Evolutionary conservation across 1,139 yeast species (phyloP).

Genomic region (Pichia sp.): DNA sequence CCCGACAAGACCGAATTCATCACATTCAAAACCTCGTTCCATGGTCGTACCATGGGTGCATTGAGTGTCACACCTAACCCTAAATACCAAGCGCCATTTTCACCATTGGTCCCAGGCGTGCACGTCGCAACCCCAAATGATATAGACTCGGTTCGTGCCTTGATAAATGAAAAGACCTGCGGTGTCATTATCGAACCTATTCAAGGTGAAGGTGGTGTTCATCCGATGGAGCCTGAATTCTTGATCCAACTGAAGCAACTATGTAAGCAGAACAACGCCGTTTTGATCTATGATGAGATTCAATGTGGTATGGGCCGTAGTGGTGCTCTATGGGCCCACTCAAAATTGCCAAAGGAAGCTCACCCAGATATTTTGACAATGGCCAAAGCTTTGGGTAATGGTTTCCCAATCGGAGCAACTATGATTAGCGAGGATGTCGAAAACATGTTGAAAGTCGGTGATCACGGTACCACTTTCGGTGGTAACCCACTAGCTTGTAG

Average conservation of each 20-base stretch:
- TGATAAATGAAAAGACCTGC: slow-evolving; percentile 71
- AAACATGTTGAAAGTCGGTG: slow-evolving; percentile 72
- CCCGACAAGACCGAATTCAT: slow-evolving; percentile 68
- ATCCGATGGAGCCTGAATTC: slow-evolving; percentile 60
- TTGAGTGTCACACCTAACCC: slow-evolving; percentile 87
- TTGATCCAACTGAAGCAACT: slow-evolving; percentile 59
- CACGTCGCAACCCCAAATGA: slow-evolving; percentile 58
- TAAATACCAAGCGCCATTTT: slow-evolving; percentile 86
- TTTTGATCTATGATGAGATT: slow-evolving; percentile 88
- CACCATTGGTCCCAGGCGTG: slow-evolving; percentile 86
- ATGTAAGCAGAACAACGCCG: slow-evolving; percentile 66
- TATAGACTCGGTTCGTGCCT: slow-evolving; percentile 50
- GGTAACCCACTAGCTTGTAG: slow-evolving; percentile 92
- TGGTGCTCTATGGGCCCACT: slow-evolving; percentile 92
- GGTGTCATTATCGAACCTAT: slow-evolving; percentile 95
- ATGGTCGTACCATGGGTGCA: slow-evolving; percentile 94
- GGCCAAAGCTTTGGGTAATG: slow-evolving; percentile 96
- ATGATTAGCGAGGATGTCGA: slow-evolving; percentile 80
- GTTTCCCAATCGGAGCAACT: slow-evolving; percentile 96
- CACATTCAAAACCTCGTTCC: slow-evolving; percentile 85
- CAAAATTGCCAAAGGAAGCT: slow-evolving; percentile 63
- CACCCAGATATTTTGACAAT: slow-evolving; percentile 92
- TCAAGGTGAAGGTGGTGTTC: slow-evolving; percentile 97
- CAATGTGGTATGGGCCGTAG: slow-evolving; percentile 96
- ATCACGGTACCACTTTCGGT: slow-evolving; percentile 97